Conservation (phyloP, 257 asterid species). For the Avicennia marina region DNA sequence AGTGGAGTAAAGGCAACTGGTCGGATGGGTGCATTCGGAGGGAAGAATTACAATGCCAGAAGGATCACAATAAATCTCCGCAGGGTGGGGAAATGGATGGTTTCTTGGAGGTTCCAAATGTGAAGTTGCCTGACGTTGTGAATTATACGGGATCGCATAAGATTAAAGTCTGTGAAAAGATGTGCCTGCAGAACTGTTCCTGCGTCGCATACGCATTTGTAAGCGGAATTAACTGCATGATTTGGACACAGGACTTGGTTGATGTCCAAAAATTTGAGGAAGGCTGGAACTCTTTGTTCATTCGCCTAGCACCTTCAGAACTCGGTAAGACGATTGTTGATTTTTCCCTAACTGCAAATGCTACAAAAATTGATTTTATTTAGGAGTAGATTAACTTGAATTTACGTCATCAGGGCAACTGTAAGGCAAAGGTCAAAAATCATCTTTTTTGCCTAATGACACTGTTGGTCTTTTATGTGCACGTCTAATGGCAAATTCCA, state of each 20-base stretch:
- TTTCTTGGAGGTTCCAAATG: conserved; percentile 31
- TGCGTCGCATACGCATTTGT: conserved; percentile 62
- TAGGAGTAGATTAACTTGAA: too few species aligned
- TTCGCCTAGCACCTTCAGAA: conserved; percentile 61
- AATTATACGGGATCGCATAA: conserved; percentile 26
- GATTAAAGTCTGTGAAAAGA: conserved; percentile 26
- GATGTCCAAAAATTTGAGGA: conserved; percentile 49
- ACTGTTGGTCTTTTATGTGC: background rate
- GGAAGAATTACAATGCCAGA: conserved; percentile 29
- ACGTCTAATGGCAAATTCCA: background rate
- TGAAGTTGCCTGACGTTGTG: conserved; percentile 71
- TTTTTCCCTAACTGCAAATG: too few species aligned
- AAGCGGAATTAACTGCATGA: conserved; percentile 56
- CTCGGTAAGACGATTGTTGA: too few species aligned
- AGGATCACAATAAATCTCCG: conserved; percentile 11
- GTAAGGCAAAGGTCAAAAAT: too few species aligned
- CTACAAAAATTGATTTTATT: too few species aligned
- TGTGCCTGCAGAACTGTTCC: conserved; percentile 58
- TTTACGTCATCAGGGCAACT: too few species aligned
- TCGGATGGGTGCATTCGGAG: conserved; percentile 62
- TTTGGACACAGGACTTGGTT: conserved; percentile 54
- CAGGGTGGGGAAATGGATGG: conserved; percentile 19
- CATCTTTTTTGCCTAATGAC: too few species aligned
- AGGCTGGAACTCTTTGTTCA: conserved; percentile 45
- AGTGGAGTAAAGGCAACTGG: conserved; percentile 52